A percentile compares a stretch with the other conserved stretches of the same genome.
Conservation (phyloP, 2,329 filamentous ascomycete species). For the Cephalotrichum gorgonifer region DNA sequence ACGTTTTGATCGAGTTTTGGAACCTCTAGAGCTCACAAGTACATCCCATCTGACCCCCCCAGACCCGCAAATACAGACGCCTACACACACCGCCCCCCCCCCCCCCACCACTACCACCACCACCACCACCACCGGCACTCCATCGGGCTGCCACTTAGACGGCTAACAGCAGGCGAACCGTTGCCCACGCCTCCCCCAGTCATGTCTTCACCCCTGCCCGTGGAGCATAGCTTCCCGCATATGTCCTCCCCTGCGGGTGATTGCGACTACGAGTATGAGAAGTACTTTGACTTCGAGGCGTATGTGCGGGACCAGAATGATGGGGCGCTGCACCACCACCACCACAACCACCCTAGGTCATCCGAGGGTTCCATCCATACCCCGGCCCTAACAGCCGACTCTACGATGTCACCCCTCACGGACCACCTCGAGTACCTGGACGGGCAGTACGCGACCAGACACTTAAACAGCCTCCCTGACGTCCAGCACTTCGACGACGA, state of each 20-base stretch:
- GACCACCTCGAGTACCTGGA: neutral
- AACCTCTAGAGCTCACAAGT: no score
- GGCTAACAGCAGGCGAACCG: constrained; percentile 5
- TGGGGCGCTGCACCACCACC: constrained; percentile 1
- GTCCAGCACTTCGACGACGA: constrained; percentile 20
- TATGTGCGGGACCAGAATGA: constrained; percentile 4
- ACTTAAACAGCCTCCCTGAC: constrained; percentile 2
- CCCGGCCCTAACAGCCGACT: constrained; percentile 3
- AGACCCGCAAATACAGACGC: neutral
- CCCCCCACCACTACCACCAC: neutral
- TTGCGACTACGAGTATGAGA: constrained; percentile 1
- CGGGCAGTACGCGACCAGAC: neutral
- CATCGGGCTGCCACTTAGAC: neutral
- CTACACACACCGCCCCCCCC: constrained; percentile 5
- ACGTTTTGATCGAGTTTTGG: neutral
- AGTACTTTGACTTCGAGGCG: constrained; percentile 5
- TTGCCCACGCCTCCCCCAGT: constrained; percentile 1
- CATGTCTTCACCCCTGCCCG: constrained; percentile 5
- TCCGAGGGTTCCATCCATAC: constrained; percentile 4
- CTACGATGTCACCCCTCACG: constrained; percentile 3
- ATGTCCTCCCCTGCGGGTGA: constrained; percentile 3
- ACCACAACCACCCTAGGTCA: neutral
- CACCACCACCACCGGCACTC: neutral
- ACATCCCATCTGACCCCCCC: constrained; percentile 2
- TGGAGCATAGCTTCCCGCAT: constrained; percentile 4